Evolutionary conservation across 192 early-diverging fungal genomes (phyloP), one percentile per base, ranked within the genome.

Genomic region (Phlyctochytrium bullatum): DNA sequence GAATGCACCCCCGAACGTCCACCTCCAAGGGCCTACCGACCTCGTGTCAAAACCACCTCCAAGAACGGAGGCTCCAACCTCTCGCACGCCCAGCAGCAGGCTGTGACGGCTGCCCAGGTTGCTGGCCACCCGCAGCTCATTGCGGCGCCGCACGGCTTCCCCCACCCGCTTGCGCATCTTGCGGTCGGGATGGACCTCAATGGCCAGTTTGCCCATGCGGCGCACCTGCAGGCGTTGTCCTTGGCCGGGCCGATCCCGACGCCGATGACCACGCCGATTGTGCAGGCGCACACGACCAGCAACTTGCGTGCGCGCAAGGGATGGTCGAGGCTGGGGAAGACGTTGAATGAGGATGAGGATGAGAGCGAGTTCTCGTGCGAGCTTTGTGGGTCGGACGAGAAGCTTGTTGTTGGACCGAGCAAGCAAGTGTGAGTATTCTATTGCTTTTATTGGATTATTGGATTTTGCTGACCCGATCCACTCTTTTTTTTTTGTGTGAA

Each of bases 1-100:
- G 53, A 20, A 29, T 71, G 62, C 62, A 71, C 69, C 27, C 61
- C 69, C 2, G 69, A 31, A 25, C 32, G 53, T 17, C 50, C 62
- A 4, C 25, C 30, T 53, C 34, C 62, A 3, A 32, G 53, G 31
- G 23, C 50, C 14, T 71, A 64, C 53, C 47, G 61, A 34, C 61
- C 69, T 16, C 30, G 69, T 25, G 34, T 54, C 12, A 71, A 62
- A 24, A 57, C 54, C 27, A n/a, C 40, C 12, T 10, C n/a, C 12
- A 50, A 50, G 40, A 50, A n/a, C 40, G n/a, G n/a, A n/a, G n/a
- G n/a, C n/a, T n/a, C n/a, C n/a, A n/a, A n/a, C n/a, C n/a, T n/a
- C n/a, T 57, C 54, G 14, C 10, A 57, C 12, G 20, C 27, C 25
- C 12, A 10, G 6, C 16, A 57, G 10, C 20, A 14, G 6, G 54